Conservation (phyloP, 352 stramenopile species). For the Phytopythium aichiense region DNA sequence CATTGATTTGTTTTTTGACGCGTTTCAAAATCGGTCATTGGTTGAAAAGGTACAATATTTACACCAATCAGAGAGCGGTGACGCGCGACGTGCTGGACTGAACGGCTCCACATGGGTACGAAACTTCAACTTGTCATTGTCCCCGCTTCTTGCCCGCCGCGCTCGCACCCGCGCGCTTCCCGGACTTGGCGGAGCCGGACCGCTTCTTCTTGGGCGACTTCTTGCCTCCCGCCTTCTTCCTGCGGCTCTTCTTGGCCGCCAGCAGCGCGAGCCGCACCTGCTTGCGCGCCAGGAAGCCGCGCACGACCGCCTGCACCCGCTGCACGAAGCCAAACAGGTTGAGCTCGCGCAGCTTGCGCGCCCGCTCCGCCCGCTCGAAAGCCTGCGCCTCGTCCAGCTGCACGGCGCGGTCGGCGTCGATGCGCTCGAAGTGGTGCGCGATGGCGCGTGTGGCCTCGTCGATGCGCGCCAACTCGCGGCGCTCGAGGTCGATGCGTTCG, state of each 20-base stretch:
- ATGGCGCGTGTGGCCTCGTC: conserved; percentile 32
- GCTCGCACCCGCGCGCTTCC: neutral
- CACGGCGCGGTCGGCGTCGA: conserved; percentile 51
- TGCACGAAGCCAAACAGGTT: conserved; percentile 47
- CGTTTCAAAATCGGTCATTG: too few species aligned
- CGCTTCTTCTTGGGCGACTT: conserved; percentile 13
- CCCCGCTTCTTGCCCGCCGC: neutral
- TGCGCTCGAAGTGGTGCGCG: conserved; percentile 34
- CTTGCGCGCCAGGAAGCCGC: conserved; percentile 52
- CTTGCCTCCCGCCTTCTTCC: conserved; percentile 22
- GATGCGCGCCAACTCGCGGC: conserved; percentile 22
- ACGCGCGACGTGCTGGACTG: too few species aligned
- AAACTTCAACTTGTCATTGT: too few species aligned
- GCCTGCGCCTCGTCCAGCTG: conserved; percentile 44
- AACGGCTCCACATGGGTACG: too few species aligned
- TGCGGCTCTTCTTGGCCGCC: conserved; percentile 14
- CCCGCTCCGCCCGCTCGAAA: conserved; percentile 25
- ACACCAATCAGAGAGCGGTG: too few species aligned
- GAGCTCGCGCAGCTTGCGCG: conserved; percentile 27
- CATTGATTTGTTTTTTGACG: too few species aligned
- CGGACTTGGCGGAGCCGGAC: neutral
- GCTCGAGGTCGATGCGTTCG: conserved; percentile 25
- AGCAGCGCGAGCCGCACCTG: conserved; percentile 26
- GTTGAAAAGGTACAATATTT: too few species aligned
- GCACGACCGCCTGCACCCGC: conserved; percentile 54